Base-by-base conservation (phyloP, 208 protist genomes). In the Trypanosoma scelopori region DNA sequence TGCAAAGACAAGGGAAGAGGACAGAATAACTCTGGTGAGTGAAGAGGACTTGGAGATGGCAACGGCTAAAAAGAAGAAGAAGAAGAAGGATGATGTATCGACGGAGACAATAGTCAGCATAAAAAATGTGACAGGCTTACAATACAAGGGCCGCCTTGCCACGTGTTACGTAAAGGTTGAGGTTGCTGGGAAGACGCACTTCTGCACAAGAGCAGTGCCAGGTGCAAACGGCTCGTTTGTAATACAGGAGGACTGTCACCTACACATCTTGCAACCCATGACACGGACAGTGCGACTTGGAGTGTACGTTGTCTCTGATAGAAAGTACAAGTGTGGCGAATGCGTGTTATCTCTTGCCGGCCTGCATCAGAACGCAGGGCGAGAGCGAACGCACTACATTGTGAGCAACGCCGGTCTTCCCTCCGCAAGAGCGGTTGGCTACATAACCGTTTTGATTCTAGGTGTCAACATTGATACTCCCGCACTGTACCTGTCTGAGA, bases 301-400 rank as follows among this genome's bases (percentile, higher is more conserved):
- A 51, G 79, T 92, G 7, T 50, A 79, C n/a, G 35, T 84, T 41
- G 71, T 91, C 30, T 71, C 50, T 7, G 74, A 82, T 49, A 50
- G 63, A 52, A 67, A 43, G 20, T 52, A 32, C 23, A 71, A 74
- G 35, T 69, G 51, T 42, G 89, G 89, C 9, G 76, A 87, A 49
- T 95, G 85, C 72, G 78, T 78, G 37, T 41, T 89, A 32, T 84
- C 81, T 41, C 59, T 91, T 18, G 57, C 61, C 3, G 85, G 85
- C 58, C 66, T 91, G 15, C 78, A 89, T 62, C 74, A 66, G 16
- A 78, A 78, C 28, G 77, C 74, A 12, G 37, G 52, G 50, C 80
- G 85, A 66, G 61, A 80, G 58, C 79, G 84, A 51, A 87, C 74
- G 48, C 81, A 89, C 61, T 79, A 83, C 65, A 72, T 95, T 51